Conservation (phyloP, 345 rosid genomes). For the Draba incana region DNA sequence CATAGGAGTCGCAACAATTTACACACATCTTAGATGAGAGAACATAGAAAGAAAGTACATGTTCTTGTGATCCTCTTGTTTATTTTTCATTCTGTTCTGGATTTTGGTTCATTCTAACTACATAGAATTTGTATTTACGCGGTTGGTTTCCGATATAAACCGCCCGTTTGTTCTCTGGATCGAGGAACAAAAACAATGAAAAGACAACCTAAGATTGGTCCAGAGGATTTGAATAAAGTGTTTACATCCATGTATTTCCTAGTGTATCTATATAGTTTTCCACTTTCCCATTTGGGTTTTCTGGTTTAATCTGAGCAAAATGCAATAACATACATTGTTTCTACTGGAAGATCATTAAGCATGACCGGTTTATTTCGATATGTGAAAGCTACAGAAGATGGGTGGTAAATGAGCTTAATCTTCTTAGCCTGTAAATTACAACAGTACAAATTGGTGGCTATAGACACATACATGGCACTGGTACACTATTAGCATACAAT, state of each 20-base stretch:
- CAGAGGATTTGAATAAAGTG: constrained; percentile 34
- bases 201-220: constrained; percentile 25
- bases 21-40: constrained; percentile 36
- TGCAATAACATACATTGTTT: neutral
- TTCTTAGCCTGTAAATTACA: neutral
- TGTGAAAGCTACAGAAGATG: neutral
- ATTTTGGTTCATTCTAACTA: constrained; percentile 39
- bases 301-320: constrained; percentile 17
- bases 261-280: constrained; percentile 3
- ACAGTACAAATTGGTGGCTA: constrained; percentile 12
- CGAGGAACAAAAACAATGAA: constrained; percentile 31
- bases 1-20: constrained; percentile 30
- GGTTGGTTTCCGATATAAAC: constrained; percentile 37
- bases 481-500: constrained; percentile 28
- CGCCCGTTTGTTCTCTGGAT: constrained; percentile 34
- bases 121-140: constrained; percentile 39
- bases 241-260: constrained; percentile 22
- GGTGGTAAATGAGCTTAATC: neutral
- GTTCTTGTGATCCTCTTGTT: constrained; percentile 35
- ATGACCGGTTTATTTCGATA: neutral
- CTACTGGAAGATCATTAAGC: neutral
- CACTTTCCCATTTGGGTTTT: neutral
- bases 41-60: constrained; percentile 40
- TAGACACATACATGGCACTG: constrained; percentile 17
- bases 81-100: constrained; percentile 24